These are phyloP conservation scores for Pluteus cervinus DNA, from an alignment of 768 basidiomycete species.

Conservation along the genomic window DNA sequence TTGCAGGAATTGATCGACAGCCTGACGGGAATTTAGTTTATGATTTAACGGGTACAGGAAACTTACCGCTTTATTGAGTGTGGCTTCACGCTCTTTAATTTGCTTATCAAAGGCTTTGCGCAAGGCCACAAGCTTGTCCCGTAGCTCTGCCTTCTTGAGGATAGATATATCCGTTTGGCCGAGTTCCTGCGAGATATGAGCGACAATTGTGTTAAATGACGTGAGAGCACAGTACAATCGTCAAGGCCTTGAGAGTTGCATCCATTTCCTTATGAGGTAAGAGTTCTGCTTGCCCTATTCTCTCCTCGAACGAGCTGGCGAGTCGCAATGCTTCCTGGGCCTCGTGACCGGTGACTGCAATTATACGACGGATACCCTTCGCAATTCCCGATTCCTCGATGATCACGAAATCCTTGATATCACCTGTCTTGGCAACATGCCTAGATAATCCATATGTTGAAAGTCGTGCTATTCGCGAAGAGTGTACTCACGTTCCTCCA, in stretches of 20 bases:
- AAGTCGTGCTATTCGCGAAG: not conserved
- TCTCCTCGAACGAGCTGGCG: conserved; percentile 56
- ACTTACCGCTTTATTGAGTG: conserved; percentile 70
- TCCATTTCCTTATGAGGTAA: conserved; percentile 80
- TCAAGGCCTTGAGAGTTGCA: conserved; percentile 74
- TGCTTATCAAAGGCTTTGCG: conserved; percentile 85
- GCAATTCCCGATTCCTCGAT: conserved; percentile 96
- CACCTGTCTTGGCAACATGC: conserved; percentile 93
- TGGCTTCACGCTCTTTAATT: conserved; percentile 73
- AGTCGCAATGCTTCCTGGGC: conserved; percentile 74
- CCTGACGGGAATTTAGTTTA: conserved; percentile 35
- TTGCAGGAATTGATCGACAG: conserved; percentile 57
- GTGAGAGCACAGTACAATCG: conserved; percentile 46
- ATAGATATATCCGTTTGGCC: conserved; percentile 87
- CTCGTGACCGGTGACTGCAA: conserved; percentile 92
- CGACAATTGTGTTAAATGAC: conserved; percentile 1
- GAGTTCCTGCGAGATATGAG: conserved; percentile 58
- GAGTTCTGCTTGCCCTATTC: conserved; percentile 55
- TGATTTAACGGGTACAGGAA: not conserved
- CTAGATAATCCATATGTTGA: conserved; percentile 29
- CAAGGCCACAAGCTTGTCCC: conserved; percentile 61
- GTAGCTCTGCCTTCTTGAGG: conserved; percentile 72
- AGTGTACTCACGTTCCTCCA: conserved; percentile 81
- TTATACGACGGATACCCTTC: conserved; percentile 93
- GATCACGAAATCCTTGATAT: conserved; percentile 95